phyloP scores from a whole-genome alignment of 805 yeast species.

The Hanseniaspora occidentalis region DNA sequence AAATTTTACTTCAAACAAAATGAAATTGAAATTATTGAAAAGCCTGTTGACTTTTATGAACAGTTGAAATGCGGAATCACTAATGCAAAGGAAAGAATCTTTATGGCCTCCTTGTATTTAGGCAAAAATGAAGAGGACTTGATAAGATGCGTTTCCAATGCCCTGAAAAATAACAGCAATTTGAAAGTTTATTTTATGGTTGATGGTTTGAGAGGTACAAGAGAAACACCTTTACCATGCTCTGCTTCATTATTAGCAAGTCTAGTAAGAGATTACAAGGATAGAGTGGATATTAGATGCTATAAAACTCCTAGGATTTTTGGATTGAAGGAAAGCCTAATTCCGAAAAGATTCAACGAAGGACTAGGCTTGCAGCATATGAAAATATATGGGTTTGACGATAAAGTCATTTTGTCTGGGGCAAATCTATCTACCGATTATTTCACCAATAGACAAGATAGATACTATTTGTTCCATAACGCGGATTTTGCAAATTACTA shows the following conservation, averaged over 20 bases:
- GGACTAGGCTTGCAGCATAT: constrained; percentile 91
- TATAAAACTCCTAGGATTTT: constrained; percentile 81
- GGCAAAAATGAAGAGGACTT: constrained; percentile 77
- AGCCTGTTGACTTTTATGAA: constrained; percentile 64
- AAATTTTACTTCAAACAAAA: constrained; percentile 45
- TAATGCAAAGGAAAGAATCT: constrained; percentile 52
- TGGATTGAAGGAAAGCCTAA: constrained; percentile 48
- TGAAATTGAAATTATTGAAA: constrained; percentile 47
- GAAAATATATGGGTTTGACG: constrained; percentile 92
- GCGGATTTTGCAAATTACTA: constrained; percentile 56
- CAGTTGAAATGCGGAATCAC: constrained; percentile 50
- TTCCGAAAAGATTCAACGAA: constrained; percentile 83
- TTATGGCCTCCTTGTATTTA: constrained; percentile 73
- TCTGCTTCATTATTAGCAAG: constrained; percentile 66
- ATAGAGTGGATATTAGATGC: constrained; percentile 66
- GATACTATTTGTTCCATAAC: constrained; percentile 65
- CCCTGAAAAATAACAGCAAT: constrained; percentile 45
- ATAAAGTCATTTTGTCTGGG: constrained; percentile 77
- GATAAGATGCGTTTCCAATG: constrained; percentile 44
- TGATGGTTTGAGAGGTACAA: constrained; percentile 84
- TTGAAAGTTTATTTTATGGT: constrained; percentile 62
- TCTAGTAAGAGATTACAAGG: constrained; percentile 50
- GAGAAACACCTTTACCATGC: constrained; percentile 74
- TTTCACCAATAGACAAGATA: constrained; percentile 88
- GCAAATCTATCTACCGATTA: constrained; percentile 89